Evolutionary conservation across 169 alveolate species (phyloP).

Genomic region (Cardiosporidium cionae): DNA sequence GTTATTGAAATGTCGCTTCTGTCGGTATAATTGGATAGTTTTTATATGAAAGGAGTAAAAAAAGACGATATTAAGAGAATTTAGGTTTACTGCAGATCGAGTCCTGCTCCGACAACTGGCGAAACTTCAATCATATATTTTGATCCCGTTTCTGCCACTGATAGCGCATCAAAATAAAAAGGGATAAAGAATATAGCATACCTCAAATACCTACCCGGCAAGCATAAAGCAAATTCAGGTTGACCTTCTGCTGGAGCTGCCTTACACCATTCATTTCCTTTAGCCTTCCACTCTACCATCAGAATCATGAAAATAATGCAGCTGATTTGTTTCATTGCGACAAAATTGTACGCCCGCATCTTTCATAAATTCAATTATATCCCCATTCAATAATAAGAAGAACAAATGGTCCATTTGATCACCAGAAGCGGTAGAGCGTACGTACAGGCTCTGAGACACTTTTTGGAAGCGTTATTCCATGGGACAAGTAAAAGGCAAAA

Average conservation of each 20-base stretch:
- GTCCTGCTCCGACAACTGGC: conserved; percentile 58
- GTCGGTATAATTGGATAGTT: not conserved
- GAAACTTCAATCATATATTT: conserved; percentile 66
- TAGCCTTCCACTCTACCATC: not conserved
- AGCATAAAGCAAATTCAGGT: conserved; percentile 74
- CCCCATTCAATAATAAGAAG: too few relatives aligned
- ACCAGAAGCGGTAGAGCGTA: too few relatives aligned
- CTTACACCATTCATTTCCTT: conserved; percentile 66
- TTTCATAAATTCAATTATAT: too few relatives aligned
- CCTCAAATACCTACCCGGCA: conserved; percentile 50
- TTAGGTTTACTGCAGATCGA: conserved; percentile 49
- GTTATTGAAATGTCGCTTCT: conserved; percentile 53
- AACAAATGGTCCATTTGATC: too few relatives aligned
- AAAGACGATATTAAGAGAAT: too few relatives aligned
- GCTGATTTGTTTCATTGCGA: not conserved
- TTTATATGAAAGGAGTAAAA: not conserved
- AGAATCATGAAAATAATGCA: not conserved
- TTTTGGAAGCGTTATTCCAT: too few relatives aligned
- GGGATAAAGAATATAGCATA: too few relatives aligned
- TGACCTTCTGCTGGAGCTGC: conserved; percentile 70
- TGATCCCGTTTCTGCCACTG: conserved; percentile 55
- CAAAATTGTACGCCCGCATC: too few relatives aligned
- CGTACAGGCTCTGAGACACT: too few relatives aligned
- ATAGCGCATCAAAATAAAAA: too few relatives aligned
- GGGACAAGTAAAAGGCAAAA: too few relatives aligned